phyloP scores from a whole-genome alignment of 2,329 filamentous ascomycete genomes.

The Fusarium nodosum region DNA sequence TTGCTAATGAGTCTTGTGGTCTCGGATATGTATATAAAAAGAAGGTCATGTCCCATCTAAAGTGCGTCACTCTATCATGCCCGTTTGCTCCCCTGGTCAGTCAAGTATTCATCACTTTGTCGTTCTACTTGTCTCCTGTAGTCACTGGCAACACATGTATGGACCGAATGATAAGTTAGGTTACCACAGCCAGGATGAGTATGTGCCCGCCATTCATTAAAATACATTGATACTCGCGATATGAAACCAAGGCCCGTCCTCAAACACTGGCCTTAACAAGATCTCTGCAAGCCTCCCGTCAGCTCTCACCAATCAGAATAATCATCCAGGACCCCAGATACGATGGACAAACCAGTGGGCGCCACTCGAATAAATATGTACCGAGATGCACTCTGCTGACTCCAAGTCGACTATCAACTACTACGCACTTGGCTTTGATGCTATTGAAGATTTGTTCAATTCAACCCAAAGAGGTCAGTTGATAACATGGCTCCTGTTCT shows the following conservation, averaged over 20 bases:
- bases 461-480: conserved; percentile 1
- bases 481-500: not conserved
- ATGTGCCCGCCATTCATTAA: conserved; percentile 24
- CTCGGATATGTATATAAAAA: too few relatives aligned
- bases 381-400: conserved; percentile 8
- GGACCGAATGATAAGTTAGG: conserved; percentile 17
- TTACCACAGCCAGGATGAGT: conserved; percentile 4
- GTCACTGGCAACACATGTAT: conserved; percentile 18
- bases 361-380: conserved; percentile 5
- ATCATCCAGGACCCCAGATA: conserved; percentile 30
- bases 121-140: conserved; percentile 11
- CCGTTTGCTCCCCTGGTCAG: conserved; percentile 27
- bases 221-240: conserved; percentile 17
- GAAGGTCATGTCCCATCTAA: conserved; percentile 40
- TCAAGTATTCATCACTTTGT: not conserved
- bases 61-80: conserved; percentile 40
- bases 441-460: conserved; percentile 6
- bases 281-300: conserved; percentile 28
- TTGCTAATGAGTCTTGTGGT: too few relatives aligned
- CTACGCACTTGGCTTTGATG: not conserved
- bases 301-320: conserved; percentile 43
- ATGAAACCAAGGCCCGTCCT: conserved; percentile 39
- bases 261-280: conserved; percentile 29
- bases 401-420: conserved; percentile 8
- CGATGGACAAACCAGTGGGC: conserved; percentile 8